These are phyloP conservation scores for Lepidium didymum DNA, from an alignment of 345 rosid species.

Conservation along the genomic window DNA sequence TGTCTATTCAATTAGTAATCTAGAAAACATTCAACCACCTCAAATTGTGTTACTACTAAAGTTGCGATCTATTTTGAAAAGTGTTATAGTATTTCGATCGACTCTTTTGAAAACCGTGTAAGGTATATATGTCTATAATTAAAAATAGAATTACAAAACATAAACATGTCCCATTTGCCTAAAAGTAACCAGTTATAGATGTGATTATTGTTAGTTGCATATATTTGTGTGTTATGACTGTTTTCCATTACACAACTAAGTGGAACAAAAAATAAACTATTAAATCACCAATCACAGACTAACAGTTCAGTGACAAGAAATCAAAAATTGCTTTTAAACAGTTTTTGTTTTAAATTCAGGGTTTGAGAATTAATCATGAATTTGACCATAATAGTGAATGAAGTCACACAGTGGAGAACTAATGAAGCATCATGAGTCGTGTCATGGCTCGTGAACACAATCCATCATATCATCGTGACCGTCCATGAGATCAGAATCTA, in stretches of 20 bases:
- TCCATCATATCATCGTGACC: constrained; percentile 28
- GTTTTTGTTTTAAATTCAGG: neutral
- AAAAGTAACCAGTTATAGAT: neutral
- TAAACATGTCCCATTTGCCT: neutral
- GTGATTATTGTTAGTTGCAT: neutral
- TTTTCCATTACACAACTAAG: neutral
- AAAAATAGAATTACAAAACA: too few relatives aligned
- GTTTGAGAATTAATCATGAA: neutral
- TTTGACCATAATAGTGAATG: constrained; percentile 6
- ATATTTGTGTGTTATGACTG: neutral
- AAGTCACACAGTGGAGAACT: neutral
- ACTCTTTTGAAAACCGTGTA: neutral
- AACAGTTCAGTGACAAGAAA: neutral
- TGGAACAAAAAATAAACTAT: neutral
- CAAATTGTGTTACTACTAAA: neutral
- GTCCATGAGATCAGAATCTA: constrained; percentile 31
- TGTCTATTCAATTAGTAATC: too few relatives aligned
- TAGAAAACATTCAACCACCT: too few relatives aligned
- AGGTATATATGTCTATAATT: neutral
- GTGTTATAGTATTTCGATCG: neutral
- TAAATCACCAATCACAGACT: neutral
- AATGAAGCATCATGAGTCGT: constrained; percentile 31
- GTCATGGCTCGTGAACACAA: constrained; percentile 27
- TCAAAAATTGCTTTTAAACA: constrained; percentile 1
- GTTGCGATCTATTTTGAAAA: neutral